Evolutionary conservation across 2,329 filamentous ascomycete species (phyloP).

Genomic region (Colletotrichum theobromicola): DNA sequence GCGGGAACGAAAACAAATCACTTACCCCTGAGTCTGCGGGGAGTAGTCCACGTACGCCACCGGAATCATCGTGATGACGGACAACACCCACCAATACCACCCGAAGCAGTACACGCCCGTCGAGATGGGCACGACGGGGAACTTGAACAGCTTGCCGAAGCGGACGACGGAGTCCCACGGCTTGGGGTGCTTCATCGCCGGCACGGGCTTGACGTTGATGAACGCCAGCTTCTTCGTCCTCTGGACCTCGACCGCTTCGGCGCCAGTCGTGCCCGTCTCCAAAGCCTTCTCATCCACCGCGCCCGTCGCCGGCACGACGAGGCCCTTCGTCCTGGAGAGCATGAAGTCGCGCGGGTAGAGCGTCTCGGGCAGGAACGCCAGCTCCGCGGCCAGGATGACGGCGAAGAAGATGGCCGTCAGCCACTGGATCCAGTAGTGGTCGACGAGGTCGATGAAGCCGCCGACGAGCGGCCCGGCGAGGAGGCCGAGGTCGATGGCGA

Average conservation of each 20-base stretch:
- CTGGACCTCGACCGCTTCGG: conserved; percentile 25
- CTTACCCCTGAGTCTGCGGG: conserved; percentile 52
- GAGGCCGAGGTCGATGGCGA: conserved; percentile 58
- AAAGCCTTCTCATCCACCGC: conserved; percentile 15
- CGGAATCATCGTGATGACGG: conserved; percentile 57
- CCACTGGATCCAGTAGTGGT: conserved; percentile 58
- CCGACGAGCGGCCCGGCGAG: conserved; percentile 51
- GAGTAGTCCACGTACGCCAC: conserved; percentile 54
- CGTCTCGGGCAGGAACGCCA: conserved; percentile 59
- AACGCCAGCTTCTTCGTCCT: conserved; percentile 49
- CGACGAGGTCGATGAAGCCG: conserved; percentile 53
- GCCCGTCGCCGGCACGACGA: background rate
- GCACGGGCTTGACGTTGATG: conserved; percentile 49
- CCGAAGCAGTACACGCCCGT: conserved; percentile 55
- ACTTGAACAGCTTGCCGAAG: conserved; percentile 52
- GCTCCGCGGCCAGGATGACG: conserved; percentile 49
- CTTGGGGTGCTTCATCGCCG: conserved; percentile 56
- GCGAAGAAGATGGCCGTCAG: conserved; percentile 58
- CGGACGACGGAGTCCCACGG: conserved; percentile 48
- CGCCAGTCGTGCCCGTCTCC: background rate
- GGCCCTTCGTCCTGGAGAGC: conserved; percentile 32
- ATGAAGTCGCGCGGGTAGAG: conserved; percentile 59
- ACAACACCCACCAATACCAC: conserved; percentile 64
- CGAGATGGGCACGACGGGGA: conserved; percentile 47
- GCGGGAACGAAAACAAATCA: background rate